phyloP scores from a whole-genome alignment of 2,329 filamentous ascomycete species.

The Calonectria henricotiae region DNA sequence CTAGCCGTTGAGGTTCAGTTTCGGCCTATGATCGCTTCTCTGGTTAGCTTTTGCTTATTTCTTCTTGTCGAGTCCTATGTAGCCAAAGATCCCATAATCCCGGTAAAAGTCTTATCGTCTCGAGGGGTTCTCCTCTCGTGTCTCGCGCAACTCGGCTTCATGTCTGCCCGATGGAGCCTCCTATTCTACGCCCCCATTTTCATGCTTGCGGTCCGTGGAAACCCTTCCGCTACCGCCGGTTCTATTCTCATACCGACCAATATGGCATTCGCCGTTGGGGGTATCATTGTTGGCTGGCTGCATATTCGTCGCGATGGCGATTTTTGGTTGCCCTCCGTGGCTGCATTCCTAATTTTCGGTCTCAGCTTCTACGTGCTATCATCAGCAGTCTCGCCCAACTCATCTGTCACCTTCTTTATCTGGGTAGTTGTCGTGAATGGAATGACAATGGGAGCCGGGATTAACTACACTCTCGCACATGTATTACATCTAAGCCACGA shows the following conservation, averaged over 20 bases:
- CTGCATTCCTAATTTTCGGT: constrained; percentile 76
- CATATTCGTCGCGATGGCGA: constrained; percentile 82
- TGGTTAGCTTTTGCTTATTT: constrained; percentile 69
- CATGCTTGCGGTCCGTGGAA: constrained; percentile 82
- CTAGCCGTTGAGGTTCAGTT: constrained; percentile 76
- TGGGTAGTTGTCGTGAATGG: constrained; percentile 79
- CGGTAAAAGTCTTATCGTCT: constrained; percentile 78
- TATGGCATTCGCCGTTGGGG: constrained; percentile 82
- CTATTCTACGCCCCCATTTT: constrained; percentile 88
- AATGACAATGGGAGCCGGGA: constrained; percentile 78
- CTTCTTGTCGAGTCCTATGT: constrained; percentile 76
- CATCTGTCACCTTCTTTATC: constrained; percentile 71
- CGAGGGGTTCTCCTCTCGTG: constrained; percentile 82
- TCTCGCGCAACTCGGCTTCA: constrained; percentile 81
- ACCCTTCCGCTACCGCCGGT: constrained; percentile 80
- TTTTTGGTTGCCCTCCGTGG: constrained; percentile 78
- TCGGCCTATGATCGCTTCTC: constrained; percentile 74
- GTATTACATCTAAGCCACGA: constrained; percentile 80
- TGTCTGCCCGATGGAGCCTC: constrained; percentile 86
- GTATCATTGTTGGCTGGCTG: constrained; percentile 80
- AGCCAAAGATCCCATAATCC: constrained; percentile 81
- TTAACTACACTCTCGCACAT: constrained; percentile 89
- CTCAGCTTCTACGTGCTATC: constrained; percentile 73
- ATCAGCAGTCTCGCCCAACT: constrained; percentile 67
- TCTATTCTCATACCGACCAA: constrained; percentile 88